phyloP scores from a whole-genome alignment of 305 asterid genomes.

The Andrographis paniculata region DNA sequence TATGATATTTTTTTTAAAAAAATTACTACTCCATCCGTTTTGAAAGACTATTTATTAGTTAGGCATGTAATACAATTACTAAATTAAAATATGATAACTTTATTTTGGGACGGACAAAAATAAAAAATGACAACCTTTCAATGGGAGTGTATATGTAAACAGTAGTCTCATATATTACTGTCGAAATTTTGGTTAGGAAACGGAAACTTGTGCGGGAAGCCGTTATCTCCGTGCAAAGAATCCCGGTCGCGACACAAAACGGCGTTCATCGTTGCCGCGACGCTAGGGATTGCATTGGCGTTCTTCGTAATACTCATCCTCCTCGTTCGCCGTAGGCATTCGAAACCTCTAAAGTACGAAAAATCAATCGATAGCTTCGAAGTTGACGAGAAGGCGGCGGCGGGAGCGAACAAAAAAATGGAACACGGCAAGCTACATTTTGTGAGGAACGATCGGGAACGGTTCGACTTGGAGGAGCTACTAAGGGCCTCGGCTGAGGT shows the following conservation, averaged over 20 bases:
- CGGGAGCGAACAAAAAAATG: conserved; percentile 5
- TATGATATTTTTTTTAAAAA: too few species aligned
- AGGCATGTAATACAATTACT: too few species aligned
- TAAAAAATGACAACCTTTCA: too few species aligned
- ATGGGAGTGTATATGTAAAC: too few species aligned
- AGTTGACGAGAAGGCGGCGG: background rate
- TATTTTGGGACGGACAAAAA: too few species aligned
- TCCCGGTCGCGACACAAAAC: conserved; percentile 16
- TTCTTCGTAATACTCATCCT: conserved; percentile 18
- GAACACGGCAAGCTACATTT: conserved; percentile 34
- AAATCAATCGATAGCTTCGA: conserved; percentile 21
- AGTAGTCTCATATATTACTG: background rate
- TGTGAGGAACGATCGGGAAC: conserved; percentile 34
- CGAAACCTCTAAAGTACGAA: conserved; percentile 23
- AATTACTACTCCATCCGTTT: too few species aligned
- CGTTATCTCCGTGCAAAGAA: conserved; percentile 33
- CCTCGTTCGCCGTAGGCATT: conserved; percentile 13
- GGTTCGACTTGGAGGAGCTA: conserved; percentile 43
- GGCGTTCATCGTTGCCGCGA: conserved; percentile 18
- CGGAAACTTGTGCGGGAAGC: conserved; percentile 37
- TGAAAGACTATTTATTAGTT: too few species aligned
- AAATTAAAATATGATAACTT: too few species aligned
- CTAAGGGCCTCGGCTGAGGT: conserved; percentile 56
- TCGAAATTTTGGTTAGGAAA: conserved; percentile 32
- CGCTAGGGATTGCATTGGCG: conserved; percentile 10